Percentiles rank a stretch among this genome's conserved stretches.
Evolutionary conservation across 306 rosid genomes (phyloP).

Genomic region (Acacia acuminata): DNA sequence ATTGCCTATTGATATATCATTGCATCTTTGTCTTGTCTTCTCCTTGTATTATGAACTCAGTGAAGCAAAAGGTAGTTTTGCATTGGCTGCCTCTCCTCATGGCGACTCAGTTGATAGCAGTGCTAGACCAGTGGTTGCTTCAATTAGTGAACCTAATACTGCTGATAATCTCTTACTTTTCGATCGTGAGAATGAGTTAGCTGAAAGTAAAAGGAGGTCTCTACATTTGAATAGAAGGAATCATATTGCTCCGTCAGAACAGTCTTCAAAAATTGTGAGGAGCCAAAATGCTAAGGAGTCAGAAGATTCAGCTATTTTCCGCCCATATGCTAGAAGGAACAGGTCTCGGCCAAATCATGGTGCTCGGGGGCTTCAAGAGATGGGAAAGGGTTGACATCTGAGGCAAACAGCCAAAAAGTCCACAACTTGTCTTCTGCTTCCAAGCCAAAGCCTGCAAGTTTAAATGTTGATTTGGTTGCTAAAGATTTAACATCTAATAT

Average conservation of each 20-base stretch:
- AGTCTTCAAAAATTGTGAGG: slow-evolving; percentile 71
- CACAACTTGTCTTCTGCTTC: slow-evolving; percentile 47
- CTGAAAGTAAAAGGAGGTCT: slow-evolving; percentile 57
- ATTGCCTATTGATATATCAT: background rate
- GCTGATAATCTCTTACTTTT: slow-evolving; percentile 90
- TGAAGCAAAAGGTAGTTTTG: slow-evolving; percentile 89
- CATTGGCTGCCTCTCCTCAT: slow-evolving; percentile 81
- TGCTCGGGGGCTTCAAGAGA: slow-evolving; percentile 53
- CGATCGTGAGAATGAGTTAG: slow-evolving; percentile 60
- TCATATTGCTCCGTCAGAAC: slow-evolving; percentile 56
- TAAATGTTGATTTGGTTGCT: slow-evolving; percentile 54
- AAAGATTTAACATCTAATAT: slow-evolving; percentile 44
- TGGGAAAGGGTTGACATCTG: slow-evolving; percentile 46
- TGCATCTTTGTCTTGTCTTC: slow-evolving; percentile 20
- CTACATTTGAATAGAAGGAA: slow-evolving; percentile 54
- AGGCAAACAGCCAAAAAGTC: slow-evolving; percentile 47
- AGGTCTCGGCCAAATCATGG: slow-evolving; percentile 79
- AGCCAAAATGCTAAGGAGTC: slow-evolving; percentile 71
- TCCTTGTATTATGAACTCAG: slow-evolving; percentile 42
- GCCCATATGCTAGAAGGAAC: slow-evolving; percentile 87
- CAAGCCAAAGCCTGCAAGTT: slow-evolving; percentile 52
- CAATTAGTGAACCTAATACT: slow-evolving; percentile 72
- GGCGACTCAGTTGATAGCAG: slow-evolving; percentile 90
- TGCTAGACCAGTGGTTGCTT: slow-evolving; percentile 70
- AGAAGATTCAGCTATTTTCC: slow-evolving; percentile 80